A percentile compares a stretch with the other conserved stretches of the same genome.
phyloP scores from a whole-genome alignment of 176 grass and related monocot genomes.

The Stipa capillata region DNA sequence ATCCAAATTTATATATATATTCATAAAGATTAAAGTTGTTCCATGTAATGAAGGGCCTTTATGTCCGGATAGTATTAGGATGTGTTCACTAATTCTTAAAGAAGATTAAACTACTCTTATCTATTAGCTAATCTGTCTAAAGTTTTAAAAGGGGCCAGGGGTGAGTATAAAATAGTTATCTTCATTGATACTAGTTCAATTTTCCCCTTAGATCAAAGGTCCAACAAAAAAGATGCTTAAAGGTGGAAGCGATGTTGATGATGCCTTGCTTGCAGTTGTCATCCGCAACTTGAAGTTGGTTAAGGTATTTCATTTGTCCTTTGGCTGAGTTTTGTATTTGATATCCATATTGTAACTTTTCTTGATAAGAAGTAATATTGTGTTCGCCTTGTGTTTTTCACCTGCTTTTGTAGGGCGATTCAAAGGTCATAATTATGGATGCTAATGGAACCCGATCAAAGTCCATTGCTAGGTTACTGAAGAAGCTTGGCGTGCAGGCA shows the following conservation, averaged over 20 bases:
- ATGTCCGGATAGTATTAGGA: neutral
- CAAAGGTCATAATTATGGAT: slow-evolving; percentile 95
- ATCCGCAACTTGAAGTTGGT: slow-evolving; percentile 94
- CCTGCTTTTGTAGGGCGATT: slow-evolving; percentile 46
- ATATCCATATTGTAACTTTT: neutral
- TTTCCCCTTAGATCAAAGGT: slow-evolving; percentile 51
- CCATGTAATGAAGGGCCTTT: neutral
- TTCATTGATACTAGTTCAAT: slow-evolving; percentile 5
- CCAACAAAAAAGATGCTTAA: slow-evolving; percentile 68
- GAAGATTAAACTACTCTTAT: neutral
- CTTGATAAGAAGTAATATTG: neutral
- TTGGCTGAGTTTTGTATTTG: slow-evolving; percentile 9
- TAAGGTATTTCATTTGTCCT: slow-evolving; percentile 45
- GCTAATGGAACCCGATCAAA: slow-evolving; percentile 71
- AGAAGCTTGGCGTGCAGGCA: slow-evolving; percentile 86
- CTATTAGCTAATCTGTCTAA: neutral
- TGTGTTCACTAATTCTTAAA: neutral
- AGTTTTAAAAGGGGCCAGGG: neutral
- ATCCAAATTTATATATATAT: neutral
- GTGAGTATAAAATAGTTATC: neutral
- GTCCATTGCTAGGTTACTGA: slow-evolving; percentile 84
- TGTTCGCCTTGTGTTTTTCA: neutral
- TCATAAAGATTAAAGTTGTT: neutral
- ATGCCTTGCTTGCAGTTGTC: slow-evolving; percentile 71
- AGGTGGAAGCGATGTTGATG: slow-evolving; percentile 65